Percentiles rank a stretch among this genome's conserved stretches.
phyloP scores from a whole-genome alignment of 345 rosid genomes.

The Moricandia moricandioides region DNA sequence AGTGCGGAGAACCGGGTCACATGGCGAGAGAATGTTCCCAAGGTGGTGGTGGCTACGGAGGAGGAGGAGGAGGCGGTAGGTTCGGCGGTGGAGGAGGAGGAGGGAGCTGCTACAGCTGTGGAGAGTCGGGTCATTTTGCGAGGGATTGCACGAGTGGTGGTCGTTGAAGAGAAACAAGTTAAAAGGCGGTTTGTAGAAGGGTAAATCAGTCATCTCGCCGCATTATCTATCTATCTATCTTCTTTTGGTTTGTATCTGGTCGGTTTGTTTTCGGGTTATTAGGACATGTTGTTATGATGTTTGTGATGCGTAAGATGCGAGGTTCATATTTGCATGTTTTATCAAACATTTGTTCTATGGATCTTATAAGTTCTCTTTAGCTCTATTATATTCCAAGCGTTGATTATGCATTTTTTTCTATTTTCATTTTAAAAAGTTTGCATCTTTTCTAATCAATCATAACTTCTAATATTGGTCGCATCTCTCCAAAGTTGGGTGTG shows the following conservation, averaged over 20 bases:
- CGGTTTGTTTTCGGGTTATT: not conserved
- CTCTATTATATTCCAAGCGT: too few relatives aligned
- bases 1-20: conserved; percentile 35
- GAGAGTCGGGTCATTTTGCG: conserved; percentile 72
- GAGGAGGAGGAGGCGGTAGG: conserved; percentile 27
- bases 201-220: conserved; percentile 15
- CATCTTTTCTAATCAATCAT: not conserved
- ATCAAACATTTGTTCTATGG: not conserved
- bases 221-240: not conserved
- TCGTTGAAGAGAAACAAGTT: conserved; percentile 24
- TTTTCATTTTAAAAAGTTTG: not conserved
- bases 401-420: not conserved
- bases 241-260: not conserved
- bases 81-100: conserved; percentile 40
- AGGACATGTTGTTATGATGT: conserved; percentile 18
- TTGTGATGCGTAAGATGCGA: conserved; percentile 35
- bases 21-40: conserved; percentile 36
- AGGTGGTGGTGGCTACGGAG: conserved; percentile 25
- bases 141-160: conserved; percentile 78
- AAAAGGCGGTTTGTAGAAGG: not conserved
- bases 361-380: not conserved
- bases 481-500: not conserved
- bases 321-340: conserved; percentile 14
- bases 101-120: conserved; percentile 36
- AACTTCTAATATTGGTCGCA: not conserved